Conservation (phyloP, 768 basidiomycete species). For the Terana coerulea region DNA sequence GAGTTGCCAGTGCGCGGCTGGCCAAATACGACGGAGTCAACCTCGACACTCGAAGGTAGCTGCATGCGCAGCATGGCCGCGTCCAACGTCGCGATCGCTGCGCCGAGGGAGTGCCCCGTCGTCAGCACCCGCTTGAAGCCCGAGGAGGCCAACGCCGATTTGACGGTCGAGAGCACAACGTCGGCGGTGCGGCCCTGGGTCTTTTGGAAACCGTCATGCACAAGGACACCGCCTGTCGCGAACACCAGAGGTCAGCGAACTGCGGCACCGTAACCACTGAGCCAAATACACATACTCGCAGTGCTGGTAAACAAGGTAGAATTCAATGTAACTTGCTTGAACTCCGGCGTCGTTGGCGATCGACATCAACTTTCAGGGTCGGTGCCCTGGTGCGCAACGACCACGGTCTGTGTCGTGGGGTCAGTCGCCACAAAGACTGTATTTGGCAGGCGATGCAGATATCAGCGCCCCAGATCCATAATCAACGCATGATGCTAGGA, state of each 20-base stretch:
- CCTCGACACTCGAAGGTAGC: constrained; percentile 20
- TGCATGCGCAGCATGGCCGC: constrained; percentile 26
- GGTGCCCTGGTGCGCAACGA: constrained; percentile 37
- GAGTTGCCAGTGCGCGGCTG: constrained; percentile 31
- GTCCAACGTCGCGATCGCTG: constrained; percentile 30
- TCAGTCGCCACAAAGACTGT: constrained; percentile 29
- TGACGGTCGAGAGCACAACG: constrained; percentile 23
- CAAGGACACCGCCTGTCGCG: constrained; percentile 17
- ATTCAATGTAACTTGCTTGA: constrained; percentile 26
- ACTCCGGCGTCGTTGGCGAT: constrained; percentile 23
- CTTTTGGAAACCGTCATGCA: constrained; percentile 27
- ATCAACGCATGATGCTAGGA: background rate
- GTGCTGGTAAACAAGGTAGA: constrained; percentile 36
- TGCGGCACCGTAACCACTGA: background rate
- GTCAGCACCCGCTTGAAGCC: constrained; percentile 25
- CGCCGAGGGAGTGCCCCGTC: constrained; percentile 29
- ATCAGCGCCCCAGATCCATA: background rate
- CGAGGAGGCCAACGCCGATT: constrained; percentile 19
- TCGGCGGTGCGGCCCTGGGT: constrained; percentile 26
- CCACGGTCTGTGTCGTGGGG: constrained; percentile 30
- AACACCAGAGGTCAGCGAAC: background rate
- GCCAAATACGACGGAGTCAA: constrained; percentile 27
- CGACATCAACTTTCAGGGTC: constrained; percentile 26
- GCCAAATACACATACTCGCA: constrained; percentile 10
- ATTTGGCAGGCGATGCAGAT: background rate